Conservation (phyloP, 441 rosid species). For the Dalechampia spathulata region DNA sequence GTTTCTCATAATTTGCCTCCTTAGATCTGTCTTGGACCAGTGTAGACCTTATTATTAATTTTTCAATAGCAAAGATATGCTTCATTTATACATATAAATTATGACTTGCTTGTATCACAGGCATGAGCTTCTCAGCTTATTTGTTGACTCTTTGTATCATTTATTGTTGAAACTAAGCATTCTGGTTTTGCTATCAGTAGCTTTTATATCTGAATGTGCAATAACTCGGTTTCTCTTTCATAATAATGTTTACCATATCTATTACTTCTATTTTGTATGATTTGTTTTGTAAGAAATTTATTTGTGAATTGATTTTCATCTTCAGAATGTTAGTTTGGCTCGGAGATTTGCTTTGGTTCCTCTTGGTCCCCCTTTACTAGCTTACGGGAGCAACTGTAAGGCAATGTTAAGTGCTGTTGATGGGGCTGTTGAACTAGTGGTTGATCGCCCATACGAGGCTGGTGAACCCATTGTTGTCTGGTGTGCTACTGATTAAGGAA, state of each 20-base stretch:
- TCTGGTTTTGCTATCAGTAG: not conserved
- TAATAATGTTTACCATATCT: not conserved
- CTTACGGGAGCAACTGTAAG: slow-evolving; percentile 86
- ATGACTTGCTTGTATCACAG: too few relatives aligned
- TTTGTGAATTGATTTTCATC: slow-evolving; percentile 16
- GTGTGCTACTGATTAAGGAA: slow-evolving; percentile 29
- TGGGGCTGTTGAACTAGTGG: slow-evolving; percentile 76
- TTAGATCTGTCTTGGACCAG: too few relatives aligned
- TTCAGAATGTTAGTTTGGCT: slow-evolving; percentile 92
- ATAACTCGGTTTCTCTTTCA: not conserved
- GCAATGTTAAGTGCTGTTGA: slow-evolving; percentile 83
- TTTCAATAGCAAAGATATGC: too few relatives aligned
- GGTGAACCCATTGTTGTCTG: slow-evolving; percentile 90
- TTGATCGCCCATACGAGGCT: slow-evolving; percentile 75
- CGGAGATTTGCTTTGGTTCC: slow-evolving; percentile 97
- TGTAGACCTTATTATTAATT: too few relatives aligned
- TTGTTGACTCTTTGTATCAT: not conserved
- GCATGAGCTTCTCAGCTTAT: not conserved
- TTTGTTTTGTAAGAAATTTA: slow-evolving; percentile 14
- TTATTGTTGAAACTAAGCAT: not conserved
- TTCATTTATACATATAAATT: too few relatives aligned
- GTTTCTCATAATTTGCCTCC: too few relatives aligned
- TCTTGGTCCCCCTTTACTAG: slow-evolving; percentile 93
- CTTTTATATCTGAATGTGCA: not conserved
- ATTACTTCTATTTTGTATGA: not conserved